Conservation (phyloP, 306 rosid species). For the Calophaca sinica region DNA sequence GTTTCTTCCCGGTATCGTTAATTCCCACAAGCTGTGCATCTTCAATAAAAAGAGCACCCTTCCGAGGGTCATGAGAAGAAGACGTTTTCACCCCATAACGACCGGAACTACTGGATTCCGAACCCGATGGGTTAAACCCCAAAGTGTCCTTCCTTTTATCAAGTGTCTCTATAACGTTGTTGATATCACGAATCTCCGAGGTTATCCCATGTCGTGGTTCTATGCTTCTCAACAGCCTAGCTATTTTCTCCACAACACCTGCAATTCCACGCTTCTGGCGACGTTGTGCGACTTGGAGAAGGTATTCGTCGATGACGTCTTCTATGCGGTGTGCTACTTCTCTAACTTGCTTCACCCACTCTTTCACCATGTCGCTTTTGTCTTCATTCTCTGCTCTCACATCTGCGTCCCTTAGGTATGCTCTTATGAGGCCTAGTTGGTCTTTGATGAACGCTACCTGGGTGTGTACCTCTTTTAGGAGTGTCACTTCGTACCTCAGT, state of each 20-base stretch:
- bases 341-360: conserved; percentile 22
- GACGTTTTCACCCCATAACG: too few species aligned
- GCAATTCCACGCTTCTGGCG: neutral
- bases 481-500: neutral
- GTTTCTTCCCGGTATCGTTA: too few species aligned
- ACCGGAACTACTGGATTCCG: neutral
- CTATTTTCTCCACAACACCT: neutral
- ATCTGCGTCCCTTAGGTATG: conserved; percentile 34
- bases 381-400: neutral
- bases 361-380: neutral
- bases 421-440: neutral
- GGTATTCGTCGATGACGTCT: conserved; percentile 11
- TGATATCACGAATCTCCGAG: neutral
- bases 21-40: too few species aligned
- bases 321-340: conserved; percentile 30
- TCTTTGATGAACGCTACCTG: neutral
- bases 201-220: too few species aligned
- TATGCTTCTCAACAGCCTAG: neutral
- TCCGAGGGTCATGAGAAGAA: too few species aligned
- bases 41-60: too few species aligned
- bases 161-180: neutral
- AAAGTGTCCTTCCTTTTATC: neutral
- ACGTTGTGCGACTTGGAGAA: conserved; percentile 8
- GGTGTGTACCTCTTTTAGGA: neutral
- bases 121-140: neutral